A percentile compares a stretch with the other conserved stretches of the same genome.
Conservation (phyloP, 148 eudicot genomes). For the Silene latifolia region DNA sequence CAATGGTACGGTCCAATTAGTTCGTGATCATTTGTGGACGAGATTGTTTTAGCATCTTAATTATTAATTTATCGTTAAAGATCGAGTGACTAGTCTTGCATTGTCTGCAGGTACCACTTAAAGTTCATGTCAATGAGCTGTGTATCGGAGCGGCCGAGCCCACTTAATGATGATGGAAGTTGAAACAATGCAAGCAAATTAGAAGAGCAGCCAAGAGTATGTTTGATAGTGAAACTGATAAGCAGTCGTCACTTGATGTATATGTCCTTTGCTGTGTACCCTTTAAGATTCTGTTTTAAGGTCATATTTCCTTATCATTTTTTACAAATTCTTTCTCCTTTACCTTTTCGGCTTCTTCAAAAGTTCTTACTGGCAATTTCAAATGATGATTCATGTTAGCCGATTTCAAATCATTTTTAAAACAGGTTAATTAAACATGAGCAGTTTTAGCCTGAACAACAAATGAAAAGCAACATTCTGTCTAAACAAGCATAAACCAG, state of each 20-base stretch:
- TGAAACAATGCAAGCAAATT: conserved; percentile 5
- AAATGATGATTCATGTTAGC: neutral
- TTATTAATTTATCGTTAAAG: neutral
- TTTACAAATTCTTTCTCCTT: no score
- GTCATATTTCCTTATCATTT: no score
- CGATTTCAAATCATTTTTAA: neutral
- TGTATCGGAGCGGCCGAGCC: conserved; percentile 8
- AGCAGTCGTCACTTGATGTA: conserved; percentile 13
- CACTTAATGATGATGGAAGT: conserved; percentile 19
- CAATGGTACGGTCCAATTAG: neutral
- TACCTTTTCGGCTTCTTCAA: no score
- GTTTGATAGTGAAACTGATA: conserved; percentile 26
- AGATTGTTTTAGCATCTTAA: conserved; percentile 15
- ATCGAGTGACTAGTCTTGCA: conserved; percentile 9
- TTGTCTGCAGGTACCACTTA: neutral
- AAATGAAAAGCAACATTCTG: no score
- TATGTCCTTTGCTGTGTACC: conserved; percentile 7
- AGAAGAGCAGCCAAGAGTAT: neutral
- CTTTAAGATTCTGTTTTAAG: conserved; percentile 7
- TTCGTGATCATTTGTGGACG: conserved; percentile 18
- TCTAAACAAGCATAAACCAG: no score
- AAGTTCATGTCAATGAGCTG: conserved; percentile 7
- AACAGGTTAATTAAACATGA: no score
- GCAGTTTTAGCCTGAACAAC: no score
- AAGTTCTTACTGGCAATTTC: neutral